phyloP scores from a whole-genome alignment of 148 eudicot genomes.

The Mesembryanthemum crystallinum region DNA sequence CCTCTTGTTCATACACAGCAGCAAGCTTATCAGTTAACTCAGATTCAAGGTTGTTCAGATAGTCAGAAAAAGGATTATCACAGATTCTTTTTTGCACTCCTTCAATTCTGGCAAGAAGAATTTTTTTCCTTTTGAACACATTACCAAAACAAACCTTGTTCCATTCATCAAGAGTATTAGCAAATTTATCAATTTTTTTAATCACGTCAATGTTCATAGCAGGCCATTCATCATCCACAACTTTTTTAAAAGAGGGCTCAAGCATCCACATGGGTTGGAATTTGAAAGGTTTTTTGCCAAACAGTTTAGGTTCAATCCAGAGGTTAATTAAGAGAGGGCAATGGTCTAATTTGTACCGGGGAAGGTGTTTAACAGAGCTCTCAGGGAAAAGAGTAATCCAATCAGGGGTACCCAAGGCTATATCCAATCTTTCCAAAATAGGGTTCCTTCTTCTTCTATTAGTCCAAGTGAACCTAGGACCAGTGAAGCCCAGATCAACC shows the following conservation, averaged over 20 bases:
- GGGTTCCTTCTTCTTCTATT: not conserved
- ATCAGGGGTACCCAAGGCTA: not conserved
- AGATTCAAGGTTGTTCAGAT: not conserved
- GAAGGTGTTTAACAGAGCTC: not conserved
- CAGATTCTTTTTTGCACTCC: not conserved
- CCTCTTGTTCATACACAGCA: not conserved
- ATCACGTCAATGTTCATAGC: not conserved
- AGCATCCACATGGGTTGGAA: not conserved
- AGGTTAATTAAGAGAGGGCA: not conserved
- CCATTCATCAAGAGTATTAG: not conserved
- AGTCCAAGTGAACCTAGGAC: not conserved
- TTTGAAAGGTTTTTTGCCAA: not conserved
- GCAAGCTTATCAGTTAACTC: not conserved
- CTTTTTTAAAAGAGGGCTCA: not conserved
- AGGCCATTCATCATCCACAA: not conserved
- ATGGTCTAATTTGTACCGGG: not conserved
- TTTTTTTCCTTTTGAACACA: not conserved
- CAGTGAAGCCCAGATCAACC: not conserved
- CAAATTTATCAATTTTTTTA: too few relatives aligned
- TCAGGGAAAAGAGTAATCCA: not conserved
- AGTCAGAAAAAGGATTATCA: not conserved
- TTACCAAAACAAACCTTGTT: not conserved
- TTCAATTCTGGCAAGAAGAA: not conserved
- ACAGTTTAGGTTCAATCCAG: not conserved
- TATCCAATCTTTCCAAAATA: not conserved